Evolutionary conservation across 768 basidiomycete species (phyloP).

Genomic region (Chalciporus piperatus): DNA sequence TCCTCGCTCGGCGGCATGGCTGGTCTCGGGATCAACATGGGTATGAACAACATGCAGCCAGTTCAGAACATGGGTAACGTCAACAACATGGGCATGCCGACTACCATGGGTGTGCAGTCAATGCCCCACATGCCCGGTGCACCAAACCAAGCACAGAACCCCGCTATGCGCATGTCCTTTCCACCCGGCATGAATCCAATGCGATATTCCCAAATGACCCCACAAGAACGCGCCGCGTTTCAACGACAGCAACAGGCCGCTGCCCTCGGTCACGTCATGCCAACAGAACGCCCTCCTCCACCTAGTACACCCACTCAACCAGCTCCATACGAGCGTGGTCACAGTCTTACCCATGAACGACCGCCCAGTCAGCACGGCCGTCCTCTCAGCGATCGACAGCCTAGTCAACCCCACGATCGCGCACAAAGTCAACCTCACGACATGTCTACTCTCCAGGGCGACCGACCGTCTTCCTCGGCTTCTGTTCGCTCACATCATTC

Average conservation of each 20-base stretch:
- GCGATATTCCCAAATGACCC: slow-evolving; percentile 29
- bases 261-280: slow-evolving; percentile 10
- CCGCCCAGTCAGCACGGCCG: slow-evolving; percentile 24
- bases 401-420: slow-evolving; percentile 24
- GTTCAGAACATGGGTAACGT: slow-evolving; percentile 16
- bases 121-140: slow-evolving; percentile 18
- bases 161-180: slow-evolving; percentile 19
- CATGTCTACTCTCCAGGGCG: slow-evolving; percentile 11
- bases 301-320: slow-evolving; percentile 18
- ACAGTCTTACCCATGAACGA: slow-evolving; percentile 21
- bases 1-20: slow-evolving; percentile 18
- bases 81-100: slow-evolving; percentile 15
- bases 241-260: slow-evolving; percentile 29
- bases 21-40: slow-evolving; percentile 21
- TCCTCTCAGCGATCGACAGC: slow-evolving; percentile 16
- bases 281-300: slow-evolving; percentile 12
- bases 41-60: slow-evolving; percentile 15
- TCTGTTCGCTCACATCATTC: slow-evolving; percentile 29
- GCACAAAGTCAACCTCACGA: slow-evolving; percentile 24
- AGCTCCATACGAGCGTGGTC: slow-evolving; percentile 19
- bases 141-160: slow-evolving; percentile 22
- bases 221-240: slow-evolving; percentile 27
- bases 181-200: slow-evolving; percentile 16
- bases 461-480: slow-evolving; percentile 28
- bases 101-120: slow-evolving; percentile 25